These are phyloP conservation scores for Solanum etuberosum DNA, from an alignment of 257 asterid genomes.

Conservation along the genomic window DNA sequence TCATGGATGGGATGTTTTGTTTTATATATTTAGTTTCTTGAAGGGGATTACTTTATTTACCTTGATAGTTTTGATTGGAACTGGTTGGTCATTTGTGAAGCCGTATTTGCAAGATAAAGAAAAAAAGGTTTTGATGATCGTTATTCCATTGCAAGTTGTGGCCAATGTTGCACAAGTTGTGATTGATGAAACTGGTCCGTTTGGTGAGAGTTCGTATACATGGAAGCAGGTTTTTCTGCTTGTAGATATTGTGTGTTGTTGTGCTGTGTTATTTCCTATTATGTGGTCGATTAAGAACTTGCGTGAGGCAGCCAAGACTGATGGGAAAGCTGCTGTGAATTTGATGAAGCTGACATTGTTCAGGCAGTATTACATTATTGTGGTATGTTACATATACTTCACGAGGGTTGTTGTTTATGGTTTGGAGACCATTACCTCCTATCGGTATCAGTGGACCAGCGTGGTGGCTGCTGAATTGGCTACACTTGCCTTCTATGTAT, in stretches of 20 bases:
- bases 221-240: not conserved
- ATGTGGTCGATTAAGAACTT: not conserved
- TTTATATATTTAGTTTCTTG: not conserved
- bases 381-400: not conserved
- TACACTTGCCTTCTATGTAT: constrained; percentile 59
- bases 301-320: not conserved
- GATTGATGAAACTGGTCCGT: constrained; percentile 1
- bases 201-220: not conserved
- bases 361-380: not conserved
- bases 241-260: not conserved
- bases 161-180: not conserved
- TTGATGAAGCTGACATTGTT: not conserved
- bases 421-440: not conserved
- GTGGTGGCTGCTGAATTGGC: constrained; percentile 76
- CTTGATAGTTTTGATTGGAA: not conserved
- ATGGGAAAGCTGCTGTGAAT: not conserved
- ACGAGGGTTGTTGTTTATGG: not conserved
- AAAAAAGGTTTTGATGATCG: not conserved
- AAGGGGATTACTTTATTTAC: not conserved
- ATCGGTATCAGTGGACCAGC: not conserved
- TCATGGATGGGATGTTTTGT: not conserved
- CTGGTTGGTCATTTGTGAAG: constrained; percentile 3
- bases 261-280: not conserved
- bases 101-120: constrained; percentile 1
- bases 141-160: constrained; percentile 1